phyloP scores from a whole-genome alignment of 2,329 filamentous ascomycete genomes.

The Neofusicoccum cordaticola region DNA sequence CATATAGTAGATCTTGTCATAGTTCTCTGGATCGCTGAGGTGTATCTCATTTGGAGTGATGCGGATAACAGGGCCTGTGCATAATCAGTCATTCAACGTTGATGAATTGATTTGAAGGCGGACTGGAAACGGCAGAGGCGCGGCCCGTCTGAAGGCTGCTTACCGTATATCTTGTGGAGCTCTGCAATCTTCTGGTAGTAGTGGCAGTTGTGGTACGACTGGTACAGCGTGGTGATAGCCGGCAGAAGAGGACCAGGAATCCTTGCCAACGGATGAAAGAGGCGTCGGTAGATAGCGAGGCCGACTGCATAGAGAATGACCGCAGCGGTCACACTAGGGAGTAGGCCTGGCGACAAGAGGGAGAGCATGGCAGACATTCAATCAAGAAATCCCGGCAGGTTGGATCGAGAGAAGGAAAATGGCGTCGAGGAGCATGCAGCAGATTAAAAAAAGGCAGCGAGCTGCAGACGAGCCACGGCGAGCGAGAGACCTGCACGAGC shows the following conservation, averaged over 20 bases:
- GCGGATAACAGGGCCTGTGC: conserved; percentile 20
- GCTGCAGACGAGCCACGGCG: too few relatives aligned
- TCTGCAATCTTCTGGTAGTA: conserved; percentile 23
- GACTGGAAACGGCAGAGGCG: too few relatives aligned
- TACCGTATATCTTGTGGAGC: conserved; percentile 23
- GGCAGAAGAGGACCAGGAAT: conserved; percentile 17
- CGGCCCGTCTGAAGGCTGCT: background rate
- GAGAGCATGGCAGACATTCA: background rate
- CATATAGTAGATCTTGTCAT: conserved; percentile 22
- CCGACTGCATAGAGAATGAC: background rate
- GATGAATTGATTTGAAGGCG: background rate
- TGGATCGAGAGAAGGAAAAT: too few relatives aligned
- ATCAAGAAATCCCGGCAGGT: too few relatives aligned
- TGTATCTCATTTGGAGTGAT: conserved; percentile 22
- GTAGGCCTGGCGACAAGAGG: background rate
- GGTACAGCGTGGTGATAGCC: conserved; percentile 18
- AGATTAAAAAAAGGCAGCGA: too few relatives aligned
- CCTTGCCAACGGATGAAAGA: conserved; percentile 19
- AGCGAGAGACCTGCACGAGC: too few relatives aligned
- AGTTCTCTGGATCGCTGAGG: conserved; percentile 19
- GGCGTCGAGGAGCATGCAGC: too few relatives aligned
- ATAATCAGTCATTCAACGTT: background rate
- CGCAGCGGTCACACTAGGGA: background rate
- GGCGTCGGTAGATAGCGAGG: conserved; percentile 16
- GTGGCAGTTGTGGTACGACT: conserved; percentile 20